These are phyloP conservation scores for Helichrysum umbraculigerum DNA, from an alignment of 129 eudicot genomes.

Conservation along the genomic window DNA sequence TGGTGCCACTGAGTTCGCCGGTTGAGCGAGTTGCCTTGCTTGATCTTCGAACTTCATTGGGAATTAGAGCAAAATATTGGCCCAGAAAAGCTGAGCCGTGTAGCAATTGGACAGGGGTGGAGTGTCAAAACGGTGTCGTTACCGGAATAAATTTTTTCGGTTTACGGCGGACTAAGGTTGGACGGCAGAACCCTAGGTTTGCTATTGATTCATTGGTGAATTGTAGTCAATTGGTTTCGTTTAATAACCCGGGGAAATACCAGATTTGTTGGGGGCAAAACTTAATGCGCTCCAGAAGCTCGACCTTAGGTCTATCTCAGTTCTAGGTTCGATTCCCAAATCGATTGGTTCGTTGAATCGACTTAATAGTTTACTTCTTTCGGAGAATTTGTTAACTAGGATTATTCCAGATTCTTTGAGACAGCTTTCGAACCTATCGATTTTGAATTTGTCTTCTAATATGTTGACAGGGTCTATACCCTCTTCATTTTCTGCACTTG, in stretches of 20 bases:
- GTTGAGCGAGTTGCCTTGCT: conserved; percentile 57
- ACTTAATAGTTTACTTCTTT: conserved; percentile 40
- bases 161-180: conserved; percentile 46
- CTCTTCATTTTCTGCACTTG: conserved; percentile 42
- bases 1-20: conserved; percentile 41
- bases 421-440: conserved; percentile 37
- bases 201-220: conserved; percentile 52
- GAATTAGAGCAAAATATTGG: conserved; percentile 63
- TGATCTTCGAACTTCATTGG: conserved; percentile 63
- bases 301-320: conserved; percentile 66
- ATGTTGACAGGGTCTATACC: conserved; percentile 63
- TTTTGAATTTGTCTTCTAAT: conserved; percentile 57
- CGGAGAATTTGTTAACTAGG: conserved; percentile 57
- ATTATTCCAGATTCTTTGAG: conserved; percentile 51
- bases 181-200: conserved; percentile 49
- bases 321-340: conserved; percentile 61
- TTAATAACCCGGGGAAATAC: conserved; percentile 66
- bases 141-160: conserved; percentile 51
- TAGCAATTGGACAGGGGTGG: conserved; percentile 58
- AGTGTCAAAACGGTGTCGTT: conserved; percentile 55
- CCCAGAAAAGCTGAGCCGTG: conserved; percentile 69
- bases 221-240: conserved; percentile 38
- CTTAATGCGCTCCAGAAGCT: conserved; percentile 58
- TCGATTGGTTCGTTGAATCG: conserved; percentile 49
- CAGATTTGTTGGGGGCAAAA: conserved; percentile 67